Conservation (phyloP, 1,139 yeast genomes). For the Magnusiomyces suaveolens region DNA sequence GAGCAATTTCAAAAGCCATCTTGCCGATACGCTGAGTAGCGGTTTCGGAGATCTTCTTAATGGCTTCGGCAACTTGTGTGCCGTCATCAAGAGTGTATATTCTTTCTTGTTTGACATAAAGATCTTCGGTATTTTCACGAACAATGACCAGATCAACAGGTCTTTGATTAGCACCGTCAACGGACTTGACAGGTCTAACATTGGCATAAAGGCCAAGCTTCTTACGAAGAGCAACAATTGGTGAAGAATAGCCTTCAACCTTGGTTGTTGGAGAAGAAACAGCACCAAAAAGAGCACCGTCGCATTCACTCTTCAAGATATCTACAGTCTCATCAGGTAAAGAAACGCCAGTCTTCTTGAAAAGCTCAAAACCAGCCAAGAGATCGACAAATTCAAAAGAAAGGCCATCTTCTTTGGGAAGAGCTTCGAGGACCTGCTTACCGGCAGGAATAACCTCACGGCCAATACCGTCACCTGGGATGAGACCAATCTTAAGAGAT, state of each 20-base stretch:
- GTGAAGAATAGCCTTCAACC: conserved; percentile 94
- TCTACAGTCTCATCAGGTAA: conserved; percentile 87
- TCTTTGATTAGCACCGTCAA: conserved; percentile 62
- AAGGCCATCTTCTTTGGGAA: conserved; percentile 66
- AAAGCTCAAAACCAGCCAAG: conserved; percentile 90
- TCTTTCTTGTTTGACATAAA: conserved; percentile 87
- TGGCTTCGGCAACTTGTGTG: conserved; percentile 89
- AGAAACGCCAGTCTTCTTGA: conserved; percentile 88
- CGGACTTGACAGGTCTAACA: conserved; percentile 94
- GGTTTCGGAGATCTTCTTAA: conserved; percentile 82
- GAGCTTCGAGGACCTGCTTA: conserved; percentile 67
- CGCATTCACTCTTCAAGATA: conserved; percentile 70
- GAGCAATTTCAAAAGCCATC: conserved; percentile 86
- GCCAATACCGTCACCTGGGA: conserved; percentile 98
- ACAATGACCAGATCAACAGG: conserved; percentile 96
- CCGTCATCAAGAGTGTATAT: conserved; percentile 62
- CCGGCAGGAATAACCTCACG: conserved; percentile 97
- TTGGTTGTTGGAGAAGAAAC: conserved; percentile 88
- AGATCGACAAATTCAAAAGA: conserved; percentile 77
- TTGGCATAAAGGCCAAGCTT: conserved; percentile 90
- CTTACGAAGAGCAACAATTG: conserved; percentile 95
- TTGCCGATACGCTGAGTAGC: conserved; percentile 83
- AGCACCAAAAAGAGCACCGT: conserved; percentile 96
- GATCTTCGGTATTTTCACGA: conserved; percentile 95
- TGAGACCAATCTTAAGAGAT: conserved; percentile 43